phyloP scores from a whole-genome alignment of 1,139 yeast species.

The Yamadazyma dendronema region DNA sequence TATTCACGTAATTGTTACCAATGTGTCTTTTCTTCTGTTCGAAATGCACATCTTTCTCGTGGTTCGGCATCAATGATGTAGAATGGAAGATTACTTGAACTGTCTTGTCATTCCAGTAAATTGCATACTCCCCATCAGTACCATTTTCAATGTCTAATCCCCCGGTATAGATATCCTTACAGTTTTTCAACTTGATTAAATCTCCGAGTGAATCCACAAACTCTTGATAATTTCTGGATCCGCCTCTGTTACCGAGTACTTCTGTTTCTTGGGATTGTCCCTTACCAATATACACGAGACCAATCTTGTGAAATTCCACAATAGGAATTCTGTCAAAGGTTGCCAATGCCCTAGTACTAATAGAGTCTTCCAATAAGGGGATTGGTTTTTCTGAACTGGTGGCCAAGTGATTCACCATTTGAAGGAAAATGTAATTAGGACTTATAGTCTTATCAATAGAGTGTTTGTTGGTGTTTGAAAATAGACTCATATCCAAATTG shows the following conservation, averaged over 20 bases:
- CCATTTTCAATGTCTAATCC: slow-evolving; percentile 73
- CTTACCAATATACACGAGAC: slow-evolving; percentile 70
- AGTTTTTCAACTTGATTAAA: slow-evolving; percentile 53
- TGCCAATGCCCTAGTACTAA: slow-evolving; percentile 56
- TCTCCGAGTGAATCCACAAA: slow-evolving; percentile 62
- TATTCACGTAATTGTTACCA: slow-evolving; percentile 81
- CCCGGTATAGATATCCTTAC: slow-evolving; percentile 62
- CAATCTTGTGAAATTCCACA: slow-evolving; percentile 76
- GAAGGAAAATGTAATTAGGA: slow-evolving; percentile 34
- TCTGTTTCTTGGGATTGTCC: slow-evolving; percentile 64
- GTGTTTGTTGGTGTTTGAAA: slow-evolving; percentile 8
- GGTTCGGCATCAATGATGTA: slow-evolving; percentile 74
- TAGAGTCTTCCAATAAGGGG: slow-evolving; percentile 45
- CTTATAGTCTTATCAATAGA: slow-evolving; percentile 12
- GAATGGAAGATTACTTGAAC: slow-evolving; percentile 76
- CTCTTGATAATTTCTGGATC: slow-evolving; percentile 60
- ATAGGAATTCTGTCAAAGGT: slow-evolving; percentile 76
- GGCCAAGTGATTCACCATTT: slow-evolving; percentile 29
- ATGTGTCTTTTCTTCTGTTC: slow-evolving; percentile 77
- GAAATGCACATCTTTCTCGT: slow-evolving; percentile 32
- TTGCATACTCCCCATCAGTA: slow-evolving; percentile 73
- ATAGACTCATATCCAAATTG: slow-evolving; percentile 34
- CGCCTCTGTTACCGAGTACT: slow-evolving; percentile 62
- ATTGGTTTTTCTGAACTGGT: slow-evolving; percentile 28
- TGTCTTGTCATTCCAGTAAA: slow-evolving; percentile 70